Evolutionary conservation across 768 basidiomycete species (phyloP), one percentile per base, ranked within the genome.

Genomic region (Infundibulicybe gibba): DNA sequence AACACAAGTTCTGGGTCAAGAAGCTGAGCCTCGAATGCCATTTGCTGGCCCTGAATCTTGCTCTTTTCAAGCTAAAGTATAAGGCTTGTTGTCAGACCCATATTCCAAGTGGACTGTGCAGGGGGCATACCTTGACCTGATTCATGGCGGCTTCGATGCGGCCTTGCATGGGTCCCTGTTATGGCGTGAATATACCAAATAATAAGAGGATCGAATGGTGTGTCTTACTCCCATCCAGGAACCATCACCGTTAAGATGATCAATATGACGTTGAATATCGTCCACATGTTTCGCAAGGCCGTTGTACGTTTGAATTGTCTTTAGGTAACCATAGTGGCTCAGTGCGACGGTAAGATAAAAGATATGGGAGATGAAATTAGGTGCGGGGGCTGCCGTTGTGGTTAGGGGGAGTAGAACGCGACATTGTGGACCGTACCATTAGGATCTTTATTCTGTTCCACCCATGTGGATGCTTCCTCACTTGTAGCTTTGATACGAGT

Each of bases 331-430:
- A 47, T 92, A 86, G 66, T 99, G 95, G 46, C 88, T 85, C 73
- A 87, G 87, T 0, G 92, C 86, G 41, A 90, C 77, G 6, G 86
- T 76, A 38, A 97, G 75, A 70, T 90, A 97, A 71, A 97, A 98
- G 15, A 97, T 81, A 38, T 97, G 86, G 5, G 95, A 92, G 52
- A 97, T 92, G 65, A 99, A 99, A 61, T 97, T 97, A 2, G 89
- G 83, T 5, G 83, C 61, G 3, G 80, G 61, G n/a, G 76, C 83
- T 82, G 56, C 56, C 43, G 20, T 32, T 41, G 13, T 25, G 44
- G 34, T 25, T 32, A 41, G 5, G 3, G 12, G 17, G 21, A 21
- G 5, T 8, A 32, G 46, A 15, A 12, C 35, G 20, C 49, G 32
- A 38, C 8, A 9, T 12, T 30, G 43, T 51, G 21, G 50, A 16